Evolutionary conservation across 2,329 filamentous ascomycete species (phyloP), one percentile per base, ranked within the genome.

Genomic region (Ceratocystis cacaofunesta): DNA sequence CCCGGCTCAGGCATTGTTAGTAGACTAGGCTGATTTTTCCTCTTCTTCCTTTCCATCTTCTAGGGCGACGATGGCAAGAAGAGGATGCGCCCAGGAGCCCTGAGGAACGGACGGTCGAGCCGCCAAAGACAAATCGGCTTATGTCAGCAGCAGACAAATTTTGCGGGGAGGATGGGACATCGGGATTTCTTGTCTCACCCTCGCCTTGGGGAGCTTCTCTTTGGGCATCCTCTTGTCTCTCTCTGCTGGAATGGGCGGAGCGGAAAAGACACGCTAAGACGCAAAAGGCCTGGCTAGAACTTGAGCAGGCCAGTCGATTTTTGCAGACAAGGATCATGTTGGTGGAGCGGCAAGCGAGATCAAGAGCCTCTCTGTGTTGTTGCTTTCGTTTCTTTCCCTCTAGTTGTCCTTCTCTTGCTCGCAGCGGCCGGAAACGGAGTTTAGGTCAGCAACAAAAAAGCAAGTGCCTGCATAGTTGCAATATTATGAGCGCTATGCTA

Each of bases 261-360:
- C 55, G 30, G 55, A 36, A 58, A 52, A 52, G 19, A 22, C 15
- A 36, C 6, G 55, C 55, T 58, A 58, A 32, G 25, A 41, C 12
- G 36, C 36, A 41, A n/a, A 19, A 58, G 55, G 55, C 28, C 55
- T 58, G 25, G 10, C 12, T 15, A 41, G 30, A 36, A 58, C 32
- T 36, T 41, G 36, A 41, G 36, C 36, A 8, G 2, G 50, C 50
- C 50, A 30, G 55, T 52, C 48, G 22, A 52, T n/a, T 25, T 52
- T 52, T 17, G 19, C 22, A 36, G 8, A 30, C 55, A 58, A 58
- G 55, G 55, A 58, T 58, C 17, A 36, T 36, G 28, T 58, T 3
- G 55, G 55, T 58, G 28, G n/a, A 58, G 55, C 17, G 17, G n/a
- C 55, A 58, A 58, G 55, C 55, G 55, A 58, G 30, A 58, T 58